Conservation (phyloP, 768 basidiomycete genomes). For the Boletus sp. region DNA sequence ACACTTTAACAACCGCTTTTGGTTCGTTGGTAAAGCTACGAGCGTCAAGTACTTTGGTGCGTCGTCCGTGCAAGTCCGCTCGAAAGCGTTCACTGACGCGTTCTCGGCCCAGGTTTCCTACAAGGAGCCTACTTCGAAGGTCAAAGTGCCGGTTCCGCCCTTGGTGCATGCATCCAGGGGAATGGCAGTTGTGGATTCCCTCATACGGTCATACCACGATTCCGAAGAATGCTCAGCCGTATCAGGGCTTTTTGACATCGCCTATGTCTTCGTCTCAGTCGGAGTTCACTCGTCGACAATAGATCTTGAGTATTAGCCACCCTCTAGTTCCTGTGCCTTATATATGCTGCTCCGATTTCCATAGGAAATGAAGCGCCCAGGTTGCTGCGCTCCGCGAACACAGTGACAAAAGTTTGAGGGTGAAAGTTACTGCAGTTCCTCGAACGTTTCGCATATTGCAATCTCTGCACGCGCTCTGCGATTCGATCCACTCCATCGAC, state of each 20-base stretch:
- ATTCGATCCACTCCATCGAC: too few relatives aligned
- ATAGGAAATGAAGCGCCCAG: too few relatives aligned
- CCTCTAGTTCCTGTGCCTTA: background rate
- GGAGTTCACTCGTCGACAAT: background rate
- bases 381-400: too few relatives aligned
- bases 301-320: background rate
- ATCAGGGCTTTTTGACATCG: conserved; percentile 21
- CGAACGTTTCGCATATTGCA: too few relatives aligned
- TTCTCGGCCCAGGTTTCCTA: conserved; percentile 43
- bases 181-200: conserved; percentile 28
- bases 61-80: conserved; percentile 12
- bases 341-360: too few relatives aligned
- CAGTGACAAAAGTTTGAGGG: too few relatives aligned
- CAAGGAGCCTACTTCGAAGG: conserved; percentile 64
- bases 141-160: conserved; percentile 34
- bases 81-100: background rate
- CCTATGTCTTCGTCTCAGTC: background rate
- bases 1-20: conserved; percentile 49
- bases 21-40: conserved; percentile 65
- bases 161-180: conserved; percentile 43
- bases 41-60: conserved; percentile 57
- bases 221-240: conserved; percentile 35
- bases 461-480: too few relatives aligned
- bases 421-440: too few relatives aligned
- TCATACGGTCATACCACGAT: conserved; percentile 23